Percentiles rank a stretch among this genome's conserved stretches.
Conservation (phyloP, 495 filamentous ascomycete genomes). For the Lepidopterella palustris region DNA sequence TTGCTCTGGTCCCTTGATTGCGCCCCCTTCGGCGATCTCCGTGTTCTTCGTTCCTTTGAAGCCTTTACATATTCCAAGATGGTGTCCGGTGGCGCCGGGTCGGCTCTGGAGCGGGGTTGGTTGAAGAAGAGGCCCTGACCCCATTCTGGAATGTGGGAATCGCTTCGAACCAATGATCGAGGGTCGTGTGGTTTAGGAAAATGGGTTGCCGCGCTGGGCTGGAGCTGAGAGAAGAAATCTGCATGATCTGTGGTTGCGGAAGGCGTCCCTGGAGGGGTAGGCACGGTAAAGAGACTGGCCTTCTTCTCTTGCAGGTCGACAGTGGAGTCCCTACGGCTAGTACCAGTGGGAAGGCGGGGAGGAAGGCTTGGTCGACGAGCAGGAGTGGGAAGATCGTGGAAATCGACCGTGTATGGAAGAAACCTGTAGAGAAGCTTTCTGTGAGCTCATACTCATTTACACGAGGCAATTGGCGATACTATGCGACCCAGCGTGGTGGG, state of each 20-base stretch:
- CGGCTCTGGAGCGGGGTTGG: constrained; percentile 67
- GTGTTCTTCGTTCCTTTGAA: constrained; percentile 26
- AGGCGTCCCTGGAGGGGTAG: constrained; percentile 53
- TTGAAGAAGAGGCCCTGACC: constrained; percentile 52
- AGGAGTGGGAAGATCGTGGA: constrained; percentile 39
- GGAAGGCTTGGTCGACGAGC: constrained; percentile 2
- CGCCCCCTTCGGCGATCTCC: constrained; percentile 6
- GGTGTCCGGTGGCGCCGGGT: constrained; percentile 61
- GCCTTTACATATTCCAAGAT: constrained; percentile 61
- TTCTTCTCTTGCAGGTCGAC: constrained; percentile 35
- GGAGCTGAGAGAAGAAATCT: constrained; percentile 52
- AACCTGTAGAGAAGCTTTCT: constrained; percentile 49
- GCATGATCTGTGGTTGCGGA: constrained; percentile 56
- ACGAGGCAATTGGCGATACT: background rate
- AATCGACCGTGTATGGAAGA: constrained; percentile 84
- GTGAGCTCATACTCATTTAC: background rate
- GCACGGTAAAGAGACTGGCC: constrained; percentile 1
- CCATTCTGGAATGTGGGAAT: constrained; percentile 65
- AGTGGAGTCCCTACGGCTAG: constrained; percentile 23
- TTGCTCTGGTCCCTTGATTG: constrained; percentile 27
- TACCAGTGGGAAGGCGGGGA: constrained; percentile 2
- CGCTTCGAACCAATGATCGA: constrained; percentile 41
- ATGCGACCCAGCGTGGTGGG: background rate
- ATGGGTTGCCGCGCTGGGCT: constrained; percentile 35
- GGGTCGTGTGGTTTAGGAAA: constrained; percentile 42